These are phyloP conservation scores for Lablab purpureus DNA, from an alignment of 306 rosid species.

Conservation along the genomic window DNA sequence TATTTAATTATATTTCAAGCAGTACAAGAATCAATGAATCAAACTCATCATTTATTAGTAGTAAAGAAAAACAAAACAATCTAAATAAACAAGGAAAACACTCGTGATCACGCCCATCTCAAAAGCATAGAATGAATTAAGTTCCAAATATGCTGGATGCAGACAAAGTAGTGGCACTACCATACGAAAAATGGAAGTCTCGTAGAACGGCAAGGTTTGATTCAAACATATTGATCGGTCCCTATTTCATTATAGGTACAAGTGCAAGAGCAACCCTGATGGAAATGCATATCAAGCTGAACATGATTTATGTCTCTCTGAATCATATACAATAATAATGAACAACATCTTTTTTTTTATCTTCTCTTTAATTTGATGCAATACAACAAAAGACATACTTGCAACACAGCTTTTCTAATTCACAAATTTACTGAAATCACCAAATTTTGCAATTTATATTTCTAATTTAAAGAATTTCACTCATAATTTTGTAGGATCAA, in stretches of 20 bases:
- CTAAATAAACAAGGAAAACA: neutral
- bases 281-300: neutral
- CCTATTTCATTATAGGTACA: neutral
- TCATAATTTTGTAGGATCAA: neutral
- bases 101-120: neutral
- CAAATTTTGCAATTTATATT: neutral
- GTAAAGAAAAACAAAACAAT: neutral
- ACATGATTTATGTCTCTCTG: neutral
- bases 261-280: too few species aligned
- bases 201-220: neutral
- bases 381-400: neutral
- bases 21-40: neutral
- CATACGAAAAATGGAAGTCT: neutral
- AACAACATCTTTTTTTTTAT: neutral
- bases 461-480: neutral
- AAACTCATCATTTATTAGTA: neutral
- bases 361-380: neutral
- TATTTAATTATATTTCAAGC: neutral
- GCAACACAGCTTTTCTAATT: neutral
- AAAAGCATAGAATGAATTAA: too few species aligned
- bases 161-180: conserved; percentile 9
- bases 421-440: too few species aligned
- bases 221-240: neutral
- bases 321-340: neutral
- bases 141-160: conserved; percentile 6